These are phyloP conservation scores for Rehmannia glutinosa DNA, from an alignment of 257 asterid genomes.

Conservation along the genomic window DNA sequence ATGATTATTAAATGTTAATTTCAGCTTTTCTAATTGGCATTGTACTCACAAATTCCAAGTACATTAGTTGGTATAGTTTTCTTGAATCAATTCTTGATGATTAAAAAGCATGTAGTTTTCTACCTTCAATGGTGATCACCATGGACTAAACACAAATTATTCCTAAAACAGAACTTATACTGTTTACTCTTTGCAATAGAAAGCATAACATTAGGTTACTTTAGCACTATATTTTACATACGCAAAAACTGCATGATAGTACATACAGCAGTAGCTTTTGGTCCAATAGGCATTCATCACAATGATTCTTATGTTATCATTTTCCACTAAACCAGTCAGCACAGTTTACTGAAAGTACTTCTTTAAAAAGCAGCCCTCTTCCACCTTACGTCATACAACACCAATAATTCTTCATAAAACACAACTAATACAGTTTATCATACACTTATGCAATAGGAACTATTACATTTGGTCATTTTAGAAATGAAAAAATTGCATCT, in stretches of 20 bases:
- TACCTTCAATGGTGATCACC: too few species aligned
- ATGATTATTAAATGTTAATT: too few species aligned
- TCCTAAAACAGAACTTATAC: not conserved
- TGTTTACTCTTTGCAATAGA: not conserved
- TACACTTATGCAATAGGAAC: not conserved
- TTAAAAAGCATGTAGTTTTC: too few species aligned
- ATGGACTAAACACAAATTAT: too few species aligned
- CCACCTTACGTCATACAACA: not conserved
- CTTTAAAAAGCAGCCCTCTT: not conserved
- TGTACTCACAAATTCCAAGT: too few species aligned
- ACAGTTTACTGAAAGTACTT: not conserved
- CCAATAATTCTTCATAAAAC: conserved; percentile 5
- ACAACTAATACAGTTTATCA: not conserved
- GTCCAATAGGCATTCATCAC: not conserved
- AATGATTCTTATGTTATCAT: not conserved
- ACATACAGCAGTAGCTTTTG: not conserved
- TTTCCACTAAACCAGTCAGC: not conserved
- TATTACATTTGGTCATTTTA: not conserved
- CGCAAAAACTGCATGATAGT: not conserved
- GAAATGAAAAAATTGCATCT: not conserved
- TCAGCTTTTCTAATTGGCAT: too few species aligned
- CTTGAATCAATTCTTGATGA: too few species aligned
- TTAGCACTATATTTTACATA: not conserved
- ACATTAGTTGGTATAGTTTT: not conserved
- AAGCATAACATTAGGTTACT: not conserved